These are phyloP conservation scores for Crithidia sp. DNA, from an alignment of 208 protist genomes.

Conservation along the genomic window DNA sequence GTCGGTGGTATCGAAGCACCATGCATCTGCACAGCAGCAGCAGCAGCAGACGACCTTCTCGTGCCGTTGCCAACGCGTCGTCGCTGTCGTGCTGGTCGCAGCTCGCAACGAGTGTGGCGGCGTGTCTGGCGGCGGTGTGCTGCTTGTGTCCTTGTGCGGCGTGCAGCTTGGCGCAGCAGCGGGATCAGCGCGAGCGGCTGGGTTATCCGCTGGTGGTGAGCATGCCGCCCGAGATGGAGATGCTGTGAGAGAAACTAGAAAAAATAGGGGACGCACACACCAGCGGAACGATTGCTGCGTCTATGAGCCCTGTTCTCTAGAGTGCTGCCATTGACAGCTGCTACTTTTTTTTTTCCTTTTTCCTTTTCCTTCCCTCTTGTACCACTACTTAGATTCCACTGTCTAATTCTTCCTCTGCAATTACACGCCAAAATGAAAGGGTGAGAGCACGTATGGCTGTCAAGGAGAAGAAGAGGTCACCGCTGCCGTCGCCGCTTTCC, in stretches of 20 bases:
- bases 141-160: conserved; percentile 44
- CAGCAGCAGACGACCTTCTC: background rate
- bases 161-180: conserved; percentile 53
- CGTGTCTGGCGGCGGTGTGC: conserved; percentile 36
- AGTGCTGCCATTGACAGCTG: background rate
- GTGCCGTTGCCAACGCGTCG: background rate
- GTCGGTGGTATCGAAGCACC: conserved; percentile 2
- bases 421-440: background rate
- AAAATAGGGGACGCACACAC: background rate
- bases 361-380: background rate
- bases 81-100: conserved; percentile 37
- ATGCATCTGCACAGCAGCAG: background rate
- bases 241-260: conserved; percentile 16
- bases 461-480: too few relatives aligned
- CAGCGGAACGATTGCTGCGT: too few relatives aligned
- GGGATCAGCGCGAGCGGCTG: conserved; percentile 41
- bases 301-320: too few relatives aligned
- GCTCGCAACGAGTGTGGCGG: conserved; percentile 33
- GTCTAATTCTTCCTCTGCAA: background rate
- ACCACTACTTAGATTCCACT: conserved; percentile 8
- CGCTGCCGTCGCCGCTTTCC: too few relatives aligned
- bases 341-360: conserved; percentile 19
- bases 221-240: conserved; percentile 28
- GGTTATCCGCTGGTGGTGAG: conserved; percentile 44
- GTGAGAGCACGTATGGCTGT: too few relatives aligned